A percentile compares a stretch with the other conserved stretches of the same genome.
Evolutionary conservation across 2,329 filamentous ascomycete genomes (phyloP).

Genomic region (Colletotrichum horii): DNA sequence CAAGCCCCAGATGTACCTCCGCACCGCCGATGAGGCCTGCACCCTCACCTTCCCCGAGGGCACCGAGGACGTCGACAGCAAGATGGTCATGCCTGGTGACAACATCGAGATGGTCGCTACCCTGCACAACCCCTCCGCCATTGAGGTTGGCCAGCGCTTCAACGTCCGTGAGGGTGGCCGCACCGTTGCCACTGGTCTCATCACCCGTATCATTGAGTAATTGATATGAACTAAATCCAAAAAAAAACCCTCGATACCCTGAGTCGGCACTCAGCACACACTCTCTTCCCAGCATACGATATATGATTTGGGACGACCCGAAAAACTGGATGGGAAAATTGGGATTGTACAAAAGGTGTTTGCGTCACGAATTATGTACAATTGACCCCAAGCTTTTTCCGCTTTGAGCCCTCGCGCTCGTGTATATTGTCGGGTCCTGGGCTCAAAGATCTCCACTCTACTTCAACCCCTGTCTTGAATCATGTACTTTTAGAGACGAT

Average conservation of each 20-base stretch:
- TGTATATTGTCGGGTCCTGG: constrained; percentile 41
- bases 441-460: constrained; percentile 46
- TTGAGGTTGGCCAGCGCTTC: constrained; percentile 94
- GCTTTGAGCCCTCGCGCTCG: constrained; percentile 27
- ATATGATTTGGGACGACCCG: background rate
- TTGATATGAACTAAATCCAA: constrained; percentile 2
- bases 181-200: constrained; percentile 83
- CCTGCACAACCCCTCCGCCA: constrained; percentile 82
- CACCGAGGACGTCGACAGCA: constrained; percentile 71
- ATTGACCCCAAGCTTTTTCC: constrained; percentile 20
- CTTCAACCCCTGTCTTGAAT: constrained; percentile 43
- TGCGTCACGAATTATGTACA: constrained; percentile 28
- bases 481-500: constrained; percentile 38
- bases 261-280: constrained; percentile 16
- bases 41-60: constrained; percentile 87
- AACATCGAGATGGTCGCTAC: constrained; percentile 97
- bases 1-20: constrained; percentile 93
- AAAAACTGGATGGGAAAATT: background rate
- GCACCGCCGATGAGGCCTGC: constrained; percentile 84
- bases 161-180: constrained; percentile 97
- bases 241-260: background rate
- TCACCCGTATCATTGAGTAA: constrained; percentile 74
- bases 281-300: background rate
- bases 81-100: constrained; percentile 97
- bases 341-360: constrained; percentile 24